Base-by-base conservation (phyloP, 2,329 filamentous ascomycete species). In the Ophiostoma australiae region DNA sequence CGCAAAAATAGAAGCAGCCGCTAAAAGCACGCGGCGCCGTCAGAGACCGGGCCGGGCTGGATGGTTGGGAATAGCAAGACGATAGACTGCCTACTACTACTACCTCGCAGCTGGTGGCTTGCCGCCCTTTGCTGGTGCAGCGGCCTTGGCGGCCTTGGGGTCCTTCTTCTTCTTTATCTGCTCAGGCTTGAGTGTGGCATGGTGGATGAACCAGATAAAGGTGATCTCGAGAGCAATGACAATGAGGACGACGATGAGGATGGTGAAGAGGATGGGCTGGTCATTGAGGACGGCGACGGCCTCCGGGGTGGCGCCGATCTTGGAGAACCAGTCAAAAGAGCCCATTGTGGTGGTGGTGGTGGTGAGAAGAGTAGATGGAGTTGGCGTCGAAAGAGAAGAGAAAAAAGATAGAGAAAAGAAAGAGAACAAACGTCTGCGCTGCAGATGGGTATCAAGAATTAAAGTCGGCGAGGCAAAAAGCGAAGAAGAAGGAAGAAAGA, bases 271-370 rank as follows among this genome's bases (percentile, higher is more conserved):
- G 73, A 84, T 80, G 31, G 86, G 86, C 78, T 89, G 86, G 76
- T 88, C 85, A 80, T 88, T 88, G 77, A 89, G 81, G 70, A 84
- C 83, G 74, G 85, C 85, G 75, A 89, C 84, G 74, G 86, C 86
- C 77, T 87, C 79, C 48, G 82, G 80, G 23, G 86, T 88, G 68
- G 86, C 86, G 78, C 86, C 86, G 75, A 89, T 83, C 72, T 80
- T 82, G 75, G 76, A 76, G 74, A 89, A 84, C 81, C 84, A 89
- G 77, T 84, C 84, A 77, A 88, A 88, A 77, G 85, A 81, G 73
- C 82, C 85, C 80, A 75, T 75, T 66, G 58, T 52, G 68, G 61
- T n/a, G 15, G 10, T 31, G 39, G 13, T 33, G 61, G n/a, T 35
- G 13, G 23, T 4, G 31, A 39, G 13, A 23, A 13, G 33, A 3